Base-by-base conservation (phyloP, 352 stramenopile species). In the Globisporangium cylindrosporum region DNA sequence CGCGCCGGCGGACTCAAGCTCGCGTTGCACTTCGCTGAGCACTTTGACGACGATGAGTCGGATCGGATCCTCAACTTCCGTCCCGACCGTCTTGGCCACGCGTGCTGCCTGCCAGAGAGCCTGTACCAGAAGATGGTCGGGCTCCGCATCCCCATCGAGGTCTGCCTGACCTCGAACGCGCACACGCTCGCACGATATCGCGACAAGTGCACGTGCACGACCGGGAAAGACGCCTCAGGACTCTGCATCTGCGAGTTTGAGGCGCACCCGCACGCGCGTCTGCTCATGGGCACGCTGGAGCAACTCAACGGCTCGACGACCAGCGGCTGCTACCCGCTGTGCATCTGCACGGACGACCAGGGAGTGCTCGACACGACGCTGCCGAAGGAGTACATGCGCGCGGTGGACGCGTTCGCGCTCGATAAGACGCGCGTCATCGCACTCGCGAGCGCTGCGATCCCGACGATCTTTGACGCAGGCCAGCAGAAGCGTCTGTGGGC, bases 111-210 rank as follows among this genome's bases (percentile, higher is more conserved):
- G 18, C 80, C 91, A 4, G 73, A 93, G 36, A 66, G 67, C 15
- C 78, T 94, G 14, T 92, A 94, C 73, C 27, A 84, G 51, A 79
- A 83, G 62, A 85, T 98, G 71, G 66, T 89, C 25, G 36, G 58
- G 24, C 64, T 81, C 18, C 77, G 76, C 22, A 96, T 98, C 64
- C 93, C 94, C 6, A 88, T 98, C 54, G 95, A 98, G 76, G 78
- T 93, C 6, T 98, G 95, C 74, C 82, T 97, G 24, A 98, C 93
- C 7, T 98, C 91, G 20, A 98, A 98, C 75, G 85, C 97, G 29
- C 89, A 97, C 78, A 98, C 94, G 22, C 79, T 98, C 60, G 91
- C 89, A 54, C 80, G 94, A 51, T 92, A 92, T 61, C 77, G 79
- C 49, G 64, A 66, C 46, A 66, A 73, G 22, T 79, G 67, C 54